A percentile compares a stretch with the other conserved stretches of the same genome.
These are phyloP conservation scores for Microstegium vimineum DNA, from an alignment of 176 grass and related monocot species.

Conservation along the genomic window DNA sequence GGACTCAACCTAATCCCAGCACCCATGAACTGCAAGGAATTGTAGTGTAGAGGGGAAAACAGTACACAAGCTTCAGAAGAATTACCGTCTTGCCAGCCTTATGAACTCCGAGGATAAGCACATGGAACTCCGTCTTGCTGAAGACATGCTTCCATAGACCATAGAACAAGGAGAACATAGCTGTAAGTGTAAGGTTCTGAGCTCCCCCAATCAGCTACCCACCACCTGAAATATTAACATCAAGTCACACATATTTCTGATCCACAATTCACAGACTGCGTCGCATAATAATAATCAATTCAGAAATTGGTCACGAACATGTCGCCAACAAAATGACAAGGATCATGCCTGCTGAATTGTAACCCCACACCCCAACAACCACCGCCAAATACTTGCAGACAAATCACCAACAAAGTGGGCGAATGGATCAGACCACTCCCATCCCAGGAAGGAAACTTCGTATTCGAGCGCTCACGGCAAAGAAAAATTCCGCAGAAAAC, in stretches of 20 bases:
- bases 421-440: not conserved
- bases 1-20: not conserved
- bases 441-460: not conserved
- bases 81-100: slow-evolving; percentile 98
- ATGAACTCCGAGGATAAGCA: slow-evolving; percentile 92
- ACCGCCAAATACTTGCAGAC: not conserved
- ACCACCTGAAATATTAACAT: slow-evolving; percentile 15
- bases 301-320: not conserved
- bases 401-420: not conserved
- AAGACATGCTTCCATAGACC: slow-evolving; percentile 94
- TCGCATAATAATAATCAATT: not conserved
- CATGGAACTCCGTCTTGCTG: slow-evolving; percentile 92
- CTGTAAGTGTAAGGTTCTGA: slow-evolving; percentile 5
- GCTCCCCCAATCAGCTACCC: slow-evolving; percentile 4
- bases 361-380: not conserved
- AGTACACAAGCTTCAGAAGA: not conserved
- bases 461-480: not conserved
- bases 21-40: not conserved
- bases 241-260: slow-evolving; percentile 6
- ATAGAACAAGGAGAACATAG: slow-evolving; percentile 97
- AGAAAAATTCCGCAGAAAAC: not conserved
- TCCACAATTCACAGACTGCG: not conserved
- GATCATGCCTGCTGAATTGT: not conserved
- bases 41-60: too few species aligned
- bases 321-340: not conserved